Conservation (phyloP, 306 rosid genomes). For the Geum urbanum region DNA sequence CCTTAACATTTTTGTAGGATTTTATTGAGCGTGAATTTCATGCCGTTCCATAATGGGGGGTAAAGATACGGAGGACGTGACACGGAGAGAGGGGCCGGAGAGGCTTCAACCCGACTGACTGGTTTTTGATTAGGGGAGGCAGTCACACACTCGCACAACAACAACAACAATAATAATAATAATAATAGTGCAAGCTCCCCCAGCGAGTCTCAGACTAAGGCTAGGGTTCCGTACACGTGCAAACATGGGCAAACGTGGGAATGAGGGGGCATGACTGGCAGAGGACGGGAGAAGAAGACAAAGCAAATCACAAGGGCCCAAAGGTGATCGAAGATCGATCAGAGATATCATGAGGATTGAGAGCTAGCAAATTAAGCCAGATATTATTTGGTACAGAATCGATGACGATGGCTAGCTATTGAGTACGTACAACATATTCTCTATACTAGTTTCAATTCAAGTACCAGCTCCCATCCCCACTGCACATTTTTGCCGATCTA, state of each 20-base stretch:
- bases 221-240: constrained; percentile 43
- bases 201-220: background rate
- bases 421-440: constrained; percentile 45
- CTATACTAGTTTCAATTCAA: constrained; percentile 19
- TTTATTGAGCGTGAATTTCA: too few relatives aligned
- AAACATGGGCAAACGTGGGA: constrained; percentile 44
- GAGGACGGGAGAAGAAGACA: constrained; percentile 23
- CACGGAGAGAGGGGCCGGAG: background rate
- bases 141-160: background rate
- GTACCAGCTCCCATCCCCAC: background rate
- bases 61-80: background rate
- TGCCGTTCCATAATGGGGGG: too few relatives aligned
- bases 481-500: constrained; percentile 26
- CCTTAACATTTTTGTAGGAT: too few relatives aligned
- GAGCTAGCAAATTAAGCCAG: background rate
- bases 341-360: background rate
- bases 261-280: constrained; percentile 18
- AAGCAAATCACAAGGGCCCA: constrained; percentile 18
- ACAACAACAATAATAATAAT: too few relatives aligned
- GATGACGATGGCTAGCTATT: constrained; percentile 17
- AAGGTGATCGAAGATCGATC: constrained; percentile 23
- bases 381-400: background rate
- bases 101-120: background rate
- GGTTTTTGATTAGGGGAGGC: background rate
- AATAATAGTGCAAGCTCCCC: too few relatives aligned